A percentile compares a stretch with the other conserved stretches of the same genome.
Conservation (phyloP, 768 basidiomycete genomes). For the Boletus rubroflammeus region DNA sequence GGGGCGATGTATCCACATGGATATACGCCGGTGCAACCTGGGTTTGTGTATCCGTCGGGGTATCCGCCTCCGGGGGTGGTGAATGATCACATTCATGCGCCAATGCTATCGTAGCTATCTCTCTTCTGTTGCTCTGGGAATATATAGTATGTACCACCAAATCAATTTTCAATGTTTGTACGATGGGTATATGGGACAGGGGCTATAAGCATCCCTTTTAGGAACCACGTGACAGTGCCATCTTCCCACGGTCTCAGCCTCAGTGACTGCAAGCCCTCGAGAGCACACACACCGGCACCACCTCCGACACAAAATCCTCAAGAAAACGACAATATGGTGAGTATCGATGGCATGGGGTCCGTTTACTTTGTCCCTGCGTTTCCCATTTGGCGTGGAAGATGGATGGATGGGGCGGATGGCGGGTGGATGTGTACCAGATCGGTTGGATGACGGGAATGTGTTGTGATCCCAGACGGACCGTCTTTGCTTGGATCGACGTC, state of each 20-base stretch:
- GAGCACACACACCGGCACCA: slow-evolving; percentile 4
- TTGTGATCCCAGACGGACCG: background rate
- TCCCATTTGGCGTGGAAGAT: slow-evolving; percentile 9
- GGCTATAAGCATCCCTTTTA: background rate
- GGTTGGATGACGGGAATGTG: slow-evolving; percentile 34
- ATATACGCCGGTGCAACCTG: slow-evolving; percentile 19
- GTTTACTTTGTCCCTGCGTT: background rate
- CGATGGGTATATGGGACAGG: background rate
- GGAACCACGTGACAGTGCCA: background rate
- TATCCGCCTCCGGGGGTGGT: slow-evolving; percentile 9
- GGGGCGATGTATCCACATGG: slow-evolving; percentile 21
- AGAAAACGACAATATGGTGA: slow-evolving; percentile 46
- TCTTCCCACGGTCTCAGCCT: slow-evolving; percentile 25
- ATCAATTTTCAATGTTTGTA: background rate
- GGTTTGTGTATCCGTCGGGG: slow-evolving; percentile 16
- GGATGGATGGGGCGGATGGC: slow-evolving; percentile 18
- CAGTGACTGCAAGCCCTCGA: background rate
- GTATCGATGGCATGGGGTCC: slow-evolving; percentile 24
- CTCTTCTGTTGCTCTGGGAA: background rate
- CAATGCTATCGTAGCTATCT: background rate
- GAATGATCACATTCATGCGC: background rate
- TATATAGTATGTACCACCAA: background rate
- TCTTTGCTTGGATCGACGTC: background rate
- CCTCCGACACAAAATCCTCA: slow-evolving; percentile 27
- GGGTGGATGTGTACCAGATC: slow-evolving; percentile 14